These are phyloP conservation scores for Juglanconis oblonga DNA, from an alignment of 2,329 filamentous ascomycete species.

Conservation along the genomic window DNA sequence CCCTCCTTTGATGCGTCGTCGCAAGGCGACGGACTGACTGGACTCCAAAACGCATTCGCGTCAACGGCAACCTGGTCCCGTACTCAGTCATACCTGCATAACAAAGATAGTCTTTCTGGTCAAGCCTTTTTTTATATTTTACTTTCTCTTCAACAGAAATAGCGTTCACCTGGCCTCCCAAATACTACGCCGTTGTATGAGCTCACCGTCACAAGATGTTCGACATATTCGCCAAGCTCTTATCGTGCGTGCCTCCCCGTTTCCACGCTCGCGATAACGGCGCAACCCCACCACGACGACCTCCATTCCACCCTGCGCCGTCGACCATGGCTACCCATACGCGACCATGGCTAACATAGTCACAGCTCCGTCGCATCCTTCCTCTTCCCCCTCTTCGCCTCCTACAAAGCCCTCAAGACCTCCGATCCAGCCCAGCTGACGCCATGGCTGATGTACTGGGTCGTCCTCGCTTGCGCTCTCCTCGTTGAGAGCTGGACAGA, in stretches of 20 bases:
- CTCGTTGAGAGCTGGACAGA: conserved; percentile 83
- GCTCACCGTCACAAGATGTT: conserved; percentile 56
- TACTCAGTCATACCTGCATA: neutral
- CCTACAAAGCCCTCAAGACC: conserved; percentile 95
- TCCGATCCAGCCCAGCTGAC: conserved; percentile 84
- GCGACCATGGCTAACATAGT: conserved; percentile 12
- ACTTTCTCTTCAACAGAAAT: neutral
- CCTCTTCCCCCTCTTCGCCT: conserved; percentile 92
- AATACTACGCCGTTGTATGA: neutral
- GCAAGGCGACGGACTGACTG: too few species aligned
- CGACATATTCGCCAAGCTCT: conserved; percentile 71
- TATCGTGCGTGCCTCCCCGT: conserved; percentile 61
- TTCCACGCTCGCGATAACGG: conserved; percentile 17
- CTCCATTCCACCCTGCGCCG: conserved; percentile 10
- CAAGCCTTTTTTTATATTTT: neutral
- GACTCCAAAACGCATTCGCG: neutral
- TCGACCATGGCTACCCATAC: conserved; percentile 7
- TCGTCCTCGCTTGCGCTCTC: conserved; percentile 78
- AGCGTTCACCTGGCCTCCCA: neutral
- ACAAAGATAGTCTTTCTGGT: neutral
- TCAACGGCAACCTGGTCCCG: neutral
- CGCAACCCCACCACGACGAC: conserved; percentile 19
- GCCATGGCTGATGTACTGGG: conserved; percentile 99
- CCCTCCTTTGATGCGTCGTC: neutral
- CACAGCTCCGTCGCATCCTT: conserved; percentile 79